Evolutionary conservation across 2,329 filamentous ascomycete species (phyloP).

Genomic region (Fusarium avenaceum): DNA sequence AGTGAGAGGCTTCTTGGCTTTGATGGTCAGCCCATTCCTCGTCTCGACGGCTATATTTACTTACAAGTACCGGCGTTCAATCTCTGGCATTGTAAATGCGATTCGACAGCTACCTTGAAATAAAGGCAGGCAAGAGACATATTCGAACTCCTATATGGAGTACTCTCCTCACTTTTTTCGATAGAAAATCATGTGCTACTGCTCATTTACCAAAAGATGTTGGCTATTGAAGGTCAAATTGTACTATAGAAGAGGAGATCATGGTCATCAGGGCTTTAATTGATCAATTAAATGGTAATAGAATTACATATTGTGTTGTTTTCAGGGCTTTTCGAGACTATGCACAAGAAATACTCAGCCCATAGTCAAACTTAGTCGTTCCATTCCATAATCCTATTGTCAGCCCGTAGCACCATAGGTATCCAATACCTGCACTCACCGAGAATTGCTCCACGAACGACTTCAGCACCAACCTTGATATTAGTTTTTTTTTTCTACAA

Average conservation of each 20-base stretch:
- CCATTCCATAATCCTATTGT: neutral
- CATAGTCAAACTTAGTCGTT: neutral
- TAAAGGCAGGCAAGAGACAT: neutral
- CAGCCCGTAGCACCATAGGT: neutral
- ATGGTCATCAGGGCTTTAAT: neutral
- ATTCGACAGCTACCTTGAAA: constrained; percentile 30
- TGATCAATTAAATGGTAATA: neutral
- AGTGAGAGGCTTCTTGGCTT: constrained; percentile 58
- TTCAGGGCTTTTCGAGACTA: no score
- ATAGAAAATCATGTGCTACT: neutral
- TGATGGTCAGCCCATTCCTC: constrained; percentile 53
- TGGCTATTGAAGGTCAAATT: constrained; percentile 12
- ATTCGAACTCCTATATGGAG: neutral
- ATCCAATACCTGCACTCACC: no score
- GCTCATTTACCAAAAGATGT: constrained; percentile 12
- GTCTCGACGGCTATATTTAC: constrained; percentile 44
- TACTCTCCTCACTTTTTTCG: neutral
- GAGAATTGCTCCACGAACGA: neutral
- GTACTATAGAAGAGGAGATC: constrained; percentile 23
- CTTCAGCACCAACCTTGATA: neutral
- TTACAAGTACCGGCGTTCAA: constrained; percentile 48
- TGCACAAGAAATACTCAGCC: neutral
- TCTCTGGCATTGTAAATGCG: constrained; percentile 40
- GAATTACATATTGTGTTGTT: neutral
- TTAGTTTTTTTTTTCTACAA: neutral